phyloP scores from a whole-genome alignment of 2,329 filamentous ascomycete genomes.

The Clarireedia sp. region DNA sequence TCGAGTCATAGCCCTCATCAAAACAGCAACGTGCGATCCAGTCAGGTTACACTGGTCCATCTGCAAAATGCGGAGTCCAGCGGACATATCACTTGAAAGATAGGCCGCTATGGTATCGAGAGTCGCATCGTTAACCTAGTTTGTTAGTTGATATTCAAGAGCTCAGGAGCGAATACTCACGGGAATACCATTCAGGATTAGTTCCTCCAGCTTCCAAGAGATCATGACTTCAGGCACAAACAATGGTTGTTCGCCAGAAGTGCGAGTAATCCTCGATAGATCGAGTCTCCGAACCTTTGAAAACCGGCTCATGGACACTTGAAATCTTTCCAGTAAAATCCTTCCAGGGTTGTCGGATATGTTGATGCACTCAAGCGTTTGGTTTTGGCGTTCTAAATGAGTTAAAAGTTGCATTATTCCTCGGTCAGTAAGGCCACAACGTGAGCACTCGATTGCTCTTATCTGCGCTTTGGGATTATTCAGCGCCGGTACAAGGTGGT shows the following conservation, averaged over 20 bases:
- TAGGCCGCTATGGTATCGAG: slow-evolving; percentile 60
- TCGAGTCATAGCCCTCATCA: slow-evolving; percentile 55
- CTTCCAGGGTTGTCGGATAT: slow-evolving; percentile 60
- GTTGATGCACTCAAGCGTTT: slow-evolving; percentile 58
- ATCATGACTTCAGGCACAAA: slow-evolving; percentile 58
- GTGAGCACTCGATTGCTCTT: slow-evolving; percentile 58
- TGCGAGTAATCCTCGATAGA: slow-evolving; percentile 55
- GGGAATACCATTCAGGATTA: slow-evolving; percentile 55
- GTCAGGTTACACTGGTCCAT: slow-evolving; percentile 60
- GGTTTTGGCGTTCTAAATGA: slow-evolving; percentile 55
- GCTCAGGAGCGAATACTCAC: slow-evolving; percentile 24
- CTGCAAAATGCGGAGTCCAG: slow-evolving; percentile 50
- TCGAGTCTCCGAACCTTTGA: slow-evolving; percentile 58
- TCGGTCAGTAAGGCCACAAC: slow-evolving; percentile 51
- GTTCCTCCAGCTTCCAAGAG: slow-evolving; percentile 58
- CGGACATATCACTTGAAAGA: slow-evolving; percentile 51
- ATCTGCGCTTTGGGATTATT: slow-evolving; percentile 57
- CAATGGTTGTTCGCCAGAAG: slow-evolving; percentile 54
- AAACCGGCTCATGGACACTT: slow-evolving; percentile 59
- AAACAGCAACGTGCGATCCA: slow-evolving; percentile 54
- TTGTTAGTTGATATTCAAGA: slow-evolving; percentile 16
- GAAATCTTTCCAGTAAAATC: slow-evolving; percentile 55
- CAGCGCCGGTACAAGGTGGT: slow-evolving; percentile 55
- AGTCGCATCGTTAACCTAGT: slow-evolving; percentile 49
- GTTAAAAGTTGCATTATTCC: slow-evolving; percentile 55